Evolutionary conservation across 352 stramenopile genomes (phyloP).

Genomic region (Phytophthora syringae): DNA sequence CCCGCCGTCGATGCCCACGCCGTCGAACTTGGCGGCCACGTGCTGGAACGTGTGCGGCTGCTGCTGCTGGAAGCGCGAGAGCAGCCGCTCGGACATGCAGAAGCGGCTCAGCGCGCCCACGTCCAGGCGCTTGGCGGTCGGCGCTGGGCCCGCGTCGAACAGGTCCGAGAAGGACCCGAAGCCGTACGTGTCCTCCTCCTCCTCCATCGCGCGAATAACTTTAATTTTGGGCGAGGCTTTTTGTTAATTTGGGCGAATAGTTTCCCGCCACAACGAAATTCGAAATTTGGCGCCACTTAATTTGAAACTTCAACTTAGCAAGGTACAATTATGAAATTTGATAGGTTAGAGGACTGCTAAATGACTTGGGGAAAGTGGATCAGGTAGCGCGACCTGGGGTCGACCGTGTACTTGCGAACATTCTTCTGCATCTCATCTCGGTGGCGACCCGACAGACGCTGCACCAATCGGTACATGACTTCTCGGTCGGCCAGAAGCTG

Average conservation of each 20-base stretch:
- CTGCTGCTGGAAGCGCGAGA: conserved; percentile 49
- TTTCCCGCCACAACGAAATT: too few species aligned
- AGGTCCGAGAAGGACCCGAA: conserved; percentile 73
- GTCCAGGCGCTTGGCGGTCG: conserved; percentile 37
- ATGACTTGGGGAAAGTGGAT: conserved; percentile 54
- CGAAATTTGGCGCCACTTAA: too few species aligned
- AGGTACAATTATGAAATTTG: not conserved
- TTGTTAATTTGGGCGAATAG: conserved; percentile 1
- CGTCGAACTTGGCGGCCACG: conserved; percentile 59
- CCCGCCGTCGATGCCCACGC: conserved; percentile 52
- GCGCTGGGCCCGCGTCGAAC: conserved; percentile 31
- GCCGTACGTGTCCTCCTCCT: conserved; percentile 75
- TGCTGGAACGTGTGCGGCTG: conserved; percentile 47
- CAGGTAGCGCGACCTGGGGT: conserved; percentile 70
- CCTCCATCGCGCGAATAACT: conserved; percentile 40
- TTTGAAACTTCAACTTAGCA: too few species aligned
- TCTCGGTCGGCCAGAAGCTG: conserved; percentile 74
- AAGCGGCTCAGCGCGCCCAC: conserved; percentile 45
- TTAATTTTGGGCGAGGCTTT: not conserved
- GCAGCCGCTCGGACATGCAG: conserved; percentile 54
- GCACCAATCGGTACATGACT: conserved; percentile 60
- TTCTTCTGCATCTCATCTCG: conserved; percentile 77
- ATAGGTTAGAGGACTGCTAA: conserved; percentile 1
- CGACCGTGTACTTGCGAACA: conserved; percentile 75
- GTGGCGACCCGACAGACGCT: conserved; percentile 59